phyloP scores from a whole-genome alignment of 1,284 basidiomycete genomes.

The Gomphus bonarii region DNA sequence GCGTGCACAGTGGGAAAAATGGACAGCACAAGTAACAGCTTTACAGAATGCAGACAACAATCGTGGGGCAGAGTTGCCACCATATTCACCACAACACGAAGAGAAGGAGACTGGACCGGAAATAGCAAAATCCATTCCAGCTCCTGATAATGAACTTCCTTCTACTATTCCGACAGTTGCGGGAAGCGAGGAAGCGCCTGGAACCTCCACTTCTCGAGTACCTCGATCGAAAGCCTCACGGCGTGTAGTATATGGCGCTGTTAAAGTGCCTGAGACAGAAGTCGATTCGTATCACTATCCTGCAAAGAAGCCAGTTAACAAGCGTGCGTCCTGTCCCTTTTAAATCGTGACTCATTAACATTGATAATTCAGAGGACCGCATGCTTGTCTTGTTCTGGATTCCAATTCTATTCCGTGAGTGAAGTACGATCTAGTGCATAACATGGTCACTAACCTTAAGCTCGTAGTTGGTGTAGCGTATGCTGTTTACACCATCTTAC shows the following conservation, averaged over 20 bases:
- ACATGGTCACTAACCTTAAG: not conserved
- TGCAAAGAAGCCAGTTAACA: constrained; percentile 45
- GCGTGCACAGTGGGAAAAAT: constrained; percentile 63
- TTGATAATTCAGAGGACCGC: constrained; percentile 56
- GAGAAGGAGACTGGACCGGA: constrained; percentile 13
- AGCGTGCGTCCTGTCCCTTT: constrained; percentile 41
- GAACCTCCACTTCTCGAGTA: constrained; percentile 15
- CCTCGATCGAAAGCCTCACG: constrained; percentile 15
- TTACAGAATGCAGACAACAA: constrained; percentile 27
- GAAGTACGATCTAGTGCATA: not conserved
- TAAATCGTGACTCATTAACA: constrained; percentile 12
- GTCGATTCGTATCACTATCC: constrained; percentile 57
- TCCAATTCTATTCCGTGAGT: constrained; percentile 75
- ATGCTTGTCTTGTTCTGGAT: constrained; percentile 95
- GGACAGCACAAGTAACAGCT: constrained; percentile 44
- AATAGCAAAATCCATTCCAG: not conserved
- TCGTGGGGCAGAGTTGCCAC: constrained; percentile 43
- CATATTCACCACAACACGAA: constrained; percentile 49
- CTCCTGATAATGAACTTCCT: not conserved
- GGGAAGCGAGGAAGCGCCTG: constrained; percentile 12
- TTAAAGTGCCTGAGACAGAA: constrained; percentile 48
- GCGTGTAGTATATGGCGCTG: constrained; percentile 39
- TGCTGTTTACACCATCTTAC: constrained; percentile 16
- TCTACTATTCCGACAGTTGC: not conserved
- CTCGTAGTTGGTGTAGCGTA: constrained; percentile 17